These are phyloP conservation scores for Xylariaceae sp. DNA, from an alignment of 2,329 filamentous ascomycete species.

Conservation along the genomic window DNA sequence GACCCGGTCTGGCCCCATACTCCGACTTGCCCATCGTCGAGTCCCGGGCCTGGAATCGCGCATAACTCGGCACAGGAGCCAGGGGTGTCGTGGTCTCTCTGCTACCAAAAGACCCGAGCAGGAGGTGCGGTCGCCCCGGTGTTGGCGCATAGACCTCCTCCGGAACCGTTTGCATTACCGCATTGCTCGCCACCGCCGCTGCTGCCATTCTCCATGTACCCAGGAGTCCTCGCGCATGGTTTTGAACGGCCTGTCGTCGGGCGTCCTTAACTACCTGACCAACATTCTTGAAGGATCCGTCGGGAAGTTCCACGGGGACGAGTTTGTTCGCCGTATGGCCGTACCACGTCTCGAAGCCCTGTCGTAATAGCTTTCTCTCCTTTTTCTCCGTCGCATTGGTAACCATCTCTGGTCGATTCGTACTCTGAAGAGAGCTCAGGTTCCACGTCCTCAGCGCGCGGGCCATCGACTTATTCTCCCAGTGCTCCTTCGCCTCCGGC, in stretches of 20 bases:
- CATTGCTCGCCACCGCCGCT: conserved; percentile 18
- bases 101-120: conserved; percentile 26
- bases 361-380: conserved; percentile 27
- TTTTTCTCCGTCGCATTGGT: conserved; percentile 30
- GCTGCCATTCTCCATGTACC: conserved; percentile 25
- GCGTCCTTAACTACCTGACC: conserved; percentile 24
- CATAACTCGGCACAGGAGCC: conserved; percentile 28
- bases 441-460: conserved; percentile 31
- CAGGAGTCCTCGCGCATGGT: conserved; percentile 22
- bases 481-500: conserved; percentile 24
- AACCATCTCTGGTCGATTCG: conserved; percentile 30
- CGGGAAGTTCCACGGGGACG: conserved; percentile 24
- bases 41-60: conserved; percentile 24
- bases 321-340: conserved; percentile 27
- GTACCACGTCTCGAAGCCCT: conserved; percentile 31
- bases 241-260: conserved; percentile 22
- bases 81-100: conserved; percentile 31
- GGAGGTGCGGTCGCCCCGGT: conserved; percentile 30
- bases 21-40: conserved; percentile 27
- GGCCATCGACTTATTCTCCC: conserved; percentile 23
- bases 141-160: conserved; percentile 28
- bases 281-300: conserved; percentile 25
- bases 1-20: conserved; percentile 21
- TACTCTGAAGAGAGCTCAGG: conserved; percentile 28
- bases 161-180: conserved; percentile 6